Conservation (phyloP, 257 asterid genomes). For the Rauvolfia tetraphylla region DNA sequence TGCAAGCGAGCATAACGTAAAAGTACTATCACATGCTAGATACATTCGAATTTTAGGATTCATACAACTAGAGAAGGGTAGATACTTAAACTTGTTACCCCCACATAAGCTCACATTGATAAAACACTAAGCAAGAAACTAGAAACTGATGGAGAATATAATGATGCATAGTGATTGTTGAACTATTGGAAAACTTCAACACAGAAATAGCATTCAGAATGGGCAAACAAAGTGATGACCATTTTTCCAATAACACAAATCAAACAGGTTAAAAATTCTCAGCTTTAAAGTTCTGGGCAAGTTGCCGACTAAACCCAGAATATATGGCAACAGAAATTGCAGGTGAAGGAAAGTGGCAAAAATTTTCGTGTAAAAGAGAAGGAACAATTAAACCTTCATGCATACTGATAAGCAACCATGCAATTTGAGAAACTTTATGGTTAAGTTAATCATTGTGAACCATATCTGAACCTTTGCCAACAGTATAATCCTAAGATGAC, state of each 20-base stretch:
- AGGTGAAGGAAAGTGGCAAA: neutral
- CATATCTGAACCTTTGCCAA: neutral
- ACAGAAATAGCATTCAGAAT: neutral
- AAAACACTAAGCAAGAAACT: too few relatives aligned
- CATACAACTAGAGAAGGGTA: too few relatives aligned
- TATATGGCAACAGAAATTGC: neutral
- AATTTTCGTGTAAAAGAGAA: neutral
- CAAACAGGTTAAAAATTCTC: neutral
- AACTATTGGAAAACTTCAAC: too few relatives aligned
- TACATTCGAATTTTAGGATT: neutral
- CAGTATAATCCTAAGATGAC: neutral
- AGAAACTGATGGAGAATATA: too few relatives aligned
- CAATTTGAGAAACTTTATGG: neutral
- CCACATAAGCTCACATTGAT: too few relatives aligned
- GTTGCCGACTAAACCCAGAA: neutral
- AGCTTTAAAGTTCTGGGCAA: neutral
- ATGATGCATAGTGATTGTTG: too few relatives aligned
- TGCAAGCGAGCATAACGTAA: neutral
- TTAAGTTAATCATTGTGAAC: neutral
- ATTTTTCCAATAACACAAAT: neutral
- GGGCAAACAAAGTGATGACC: neutral
- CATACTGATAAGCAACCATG: neutral
- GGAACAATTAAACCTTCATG: neutral
- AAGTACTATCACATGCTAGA: neutral
- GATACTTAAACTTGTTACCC: too few relatives aligned